Evolutionary conservation across 2,329 filamentous ascomycete genomes (phyloP).

Genomic region (Monascus ruber): DNA sequence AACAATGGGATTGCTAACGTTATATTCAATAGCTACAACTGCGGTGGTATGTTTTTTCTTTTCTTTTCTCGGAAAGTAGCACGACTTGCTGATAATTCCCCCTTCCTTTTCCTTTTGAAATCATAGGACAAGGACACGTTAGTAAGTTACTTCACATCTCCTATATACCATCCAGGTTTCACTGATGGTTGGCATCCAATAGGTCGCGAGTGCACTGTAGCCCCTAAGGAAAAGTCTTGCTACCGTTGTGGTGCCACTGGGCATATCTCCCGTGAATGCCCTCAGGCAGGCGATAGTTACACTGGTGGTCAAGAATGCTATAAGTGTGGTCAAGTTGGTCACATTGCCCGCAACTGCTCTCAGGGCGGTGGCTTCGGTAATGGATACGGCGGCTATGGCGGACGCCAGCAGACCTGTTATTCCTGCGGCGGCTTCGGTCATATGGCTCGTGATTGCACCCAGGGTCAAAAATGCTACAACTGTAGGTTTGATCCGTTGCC

Average conservation of each 20-base stretch:
- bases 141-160: slow-evolving; percentile 42
- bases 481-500: slow-evolving; percentile 44
- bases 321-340: slow-evolving; percentile 94
- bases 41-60: slow-evolving; percentile 49
- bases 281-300: slow-evolving; percentile 38
- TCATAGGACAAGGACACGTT: slow-evolving; percentile 58
- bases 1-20: slow-evolving; percentile 4
- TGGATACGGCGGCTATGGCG: slow-evolving; percentile 39
- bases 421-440: slow-evolving; percentile 95
- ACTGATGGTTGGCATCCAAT: slow-evolving; percentile 3
- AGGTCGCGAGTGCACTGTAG: slow-evolving; percentile 84
- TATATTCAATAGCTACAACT: slow-evolving; percentile 56
- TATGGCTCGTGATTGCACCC: slow-evolving; percentile 96
- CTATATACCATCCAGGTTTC: neutral
- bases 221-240: slow-evolving; percentile 71
- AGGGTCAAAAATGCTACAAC: slow-evolving; percentile 99
- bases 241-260: slow-evolving; percentile 61
- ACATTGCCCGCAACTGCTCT: slow-evolving; percentile 67
- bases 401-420: slow-evolving; percentile 79
- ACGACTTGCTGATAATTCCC: slow-evolving; percentile 7
- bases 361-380: slow-evolving; percentile 41
- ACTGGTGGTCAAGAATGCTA: slow-evolving; percentile 66
- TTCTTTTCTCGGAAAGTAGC: neutral
- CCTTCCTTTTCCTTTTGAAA: slow-evolving; percentile 12
- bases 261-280: slow-evolving; percentile 76